Conservation (phyloP, 305 asterid genomes). For the Euphrasia arctica region DNA sequence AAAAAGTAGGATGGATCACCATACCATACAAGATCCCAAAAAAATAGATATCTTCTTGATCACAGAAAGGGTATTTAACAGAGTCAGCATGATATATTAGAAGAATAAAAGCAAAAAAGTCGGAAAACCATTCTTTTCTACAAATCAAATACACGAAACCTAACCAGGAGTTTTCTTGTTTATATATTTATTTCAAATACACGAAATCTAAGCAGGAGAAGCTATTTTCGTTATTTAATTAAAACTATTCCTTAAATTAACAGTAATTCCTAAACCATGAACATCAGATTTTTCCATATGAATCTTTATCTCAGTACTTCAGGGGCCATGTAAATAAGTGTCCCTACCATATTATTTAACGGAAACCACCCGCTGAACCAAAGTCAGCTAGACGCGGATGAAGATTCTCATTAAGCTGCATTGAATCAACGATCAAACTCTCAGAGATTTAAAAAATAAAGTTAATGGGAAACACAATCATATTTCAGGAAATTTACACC, state of each 20-base stretch:
- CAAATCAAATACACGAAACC: too few relatives aligned
- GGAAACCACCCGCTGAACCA: slow-evolving; percentile 98
- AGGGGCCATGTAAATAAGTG: slow-evolving; percentile 97
- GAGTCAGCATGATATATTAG: too few relatives aligned
- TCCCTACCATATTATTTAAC: slow-evolving; percentile 93
- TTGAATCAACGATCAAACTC: slow-evolving; percentile 23
- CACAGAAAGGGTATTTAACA: too few relatives aligned
- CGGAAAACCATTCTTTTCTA: too few relatives aligned
- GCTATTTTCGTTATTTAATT: slow-evolving; percentile 15
- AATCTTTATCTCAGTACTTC: slow-evolving; percentile 80
- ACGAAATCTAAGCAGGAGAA: background rate
- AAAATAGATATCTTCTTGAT: too few relatives aligned
- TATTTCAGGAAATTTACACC: slow-evolving; percentile 19
- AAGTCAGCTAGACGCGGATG: slow-evolving; percentile 81
- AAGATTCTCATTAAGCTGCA: slow-evolving; percentile 69
- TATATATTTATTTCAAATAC: too few relatives aligned
- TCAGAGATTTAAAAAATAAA: slow-evolving; percentile 7
- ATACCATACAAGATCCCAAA: too few relatives aligned
- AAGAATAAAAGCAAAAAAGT: too few relatives aligned
- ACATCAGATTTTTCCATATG: slow-evolving; percentile 95
- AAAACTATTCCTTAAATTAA: slow-evolving; percentile 56
- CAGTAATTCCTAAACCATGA: slow-evolving; percentile 81
- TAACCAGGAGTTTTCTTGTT: too few relatives aligned
- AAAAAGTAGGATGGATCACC: too few relatives aligned
- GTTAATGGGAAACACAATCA: too few relatives aligned